Evolutionary conservation across 2,329 filamentous ascomycete genomes (phyloP).

Genomic region (Stagonosporopsis rhizophila): DNA sequence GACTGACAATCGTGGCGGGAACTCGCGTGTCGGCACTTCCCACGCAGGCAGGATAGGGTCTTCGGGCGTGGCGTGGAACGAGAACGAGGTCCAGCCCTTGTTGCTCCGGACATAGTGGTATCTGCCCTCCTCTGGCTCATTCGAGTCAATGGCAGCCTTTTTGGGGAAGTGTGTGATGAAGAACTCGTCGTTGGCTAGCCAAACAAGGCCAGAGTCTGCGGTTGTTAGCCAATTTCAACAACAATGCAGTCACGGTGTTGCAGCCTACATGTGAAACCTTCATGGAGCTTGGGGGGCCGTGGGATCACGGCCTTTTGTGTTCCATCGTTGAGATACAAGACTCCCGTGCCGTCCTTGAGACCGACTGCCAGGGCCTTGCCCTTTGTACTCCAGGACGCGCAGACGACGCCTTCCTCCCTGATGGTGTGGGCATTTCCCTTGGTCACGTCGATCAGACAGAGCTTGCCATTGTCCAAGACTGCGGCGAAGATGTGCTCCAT

Average conservation of each 20-base stretch:
- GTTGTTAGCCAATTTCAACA: slow-evolving; percentile 14
- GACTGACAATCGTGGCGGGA: slow-evolving; percentile 78
- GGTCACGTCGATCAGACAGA: slow-evolving; percentile 80
- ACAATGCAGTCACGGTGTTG: not conserved
- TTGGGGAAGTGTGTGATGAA: slow-evolving; percentile 69
- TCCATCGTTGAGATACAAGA: slow-evolving; percentile 85
- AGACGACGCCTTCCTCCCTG: slow-evolving; percentile 78
- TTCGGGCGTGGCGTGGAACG: slow-evolving; percentile 76
- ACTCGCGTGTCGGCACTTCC: slow-evolving; percentile 63
- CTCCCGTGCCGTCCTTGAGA: slow-evolving; percentile 77
- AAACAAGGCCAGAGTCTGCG: slow-evolving; percentile 78
- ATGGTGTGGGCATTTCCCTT: slow-evolving; percentile 63
- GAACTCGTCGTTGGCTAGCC: slow-evolving; percentile 89
- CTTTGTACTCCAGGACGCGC: slow-evolving; percentile 87
- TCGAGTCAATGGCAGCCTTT: slow-evolving; percentile 52
- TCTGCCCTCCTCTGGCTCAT: slow-evolving; percentile 64
- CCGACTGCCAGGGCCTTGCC: slow-evolving; percentile 94
- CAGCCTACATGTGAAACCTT: slow-evolving; percentile 70
- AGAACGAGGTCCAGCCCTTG: slow-evolving; percentile 64
- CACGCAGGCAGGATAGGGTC: slow-evolving; percentile 34
- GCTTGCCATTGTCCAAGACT: slow-evolving; percentile 79
- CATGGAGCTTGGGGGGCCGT: slow-evolving; percentile 71
- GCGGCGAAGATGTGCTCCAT: slow-evolving; percentile 79
- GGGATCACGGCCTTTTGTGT: slow-evolving; percentile 79
- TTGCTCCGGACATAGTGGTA: slow-evolving; percentile 77